phyloP scores from a whole-genome alignment of 73 alveolate species.

The Paramecium octaurelia region DNA sequence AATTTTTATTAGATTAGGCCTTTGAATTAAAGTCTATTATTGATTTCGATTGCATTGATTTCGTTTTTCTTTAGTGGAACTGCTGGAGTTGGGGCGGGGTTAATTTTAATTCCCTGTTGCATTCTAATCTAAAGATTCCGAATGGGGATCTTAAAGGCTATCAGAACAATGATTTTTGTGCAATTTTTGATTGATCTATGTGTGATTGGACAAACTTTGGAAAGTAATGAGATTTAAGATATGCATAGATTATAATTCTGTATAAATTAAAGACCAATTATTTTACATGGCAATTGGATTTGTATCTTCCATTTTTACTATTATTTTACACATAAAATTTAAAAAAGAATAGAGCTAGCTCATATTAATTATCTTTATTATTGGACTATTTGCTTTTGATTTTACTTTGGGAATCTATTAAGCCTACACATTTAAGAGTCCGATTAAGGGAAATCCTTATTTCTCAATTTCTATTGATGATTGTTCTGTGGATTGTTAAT shows the following conservation, averaged over 20 bases:
- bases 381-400: not conserved
- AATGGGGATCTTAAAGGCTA: not conserved
- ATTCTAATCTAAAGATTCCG: not conserved
- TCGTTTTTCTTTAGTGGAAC: not conserved
- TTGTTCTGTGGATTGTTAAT: too few species aligned
- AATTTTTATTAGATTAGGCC: not conserved
- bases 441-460: too few species aligned
- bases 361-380: not conserved
- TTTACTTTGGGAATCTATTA: not conserved
- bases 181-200: not conserved
- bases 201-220: not conserved
- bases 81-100: not conserved
- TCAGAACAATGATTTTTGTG: not conserved
- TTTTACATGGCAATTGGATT: not conserved
- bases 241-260: not conserved
- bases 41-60: not conserved
- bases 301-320: not conserved
- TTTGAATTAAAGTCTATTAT: not conserved
- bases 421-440: not conserved
- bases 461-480: too few species aligned
- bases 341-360: not conserved
- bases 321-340: not conserved
- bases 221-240: not conserved
- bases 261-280: not conserved
- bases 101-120: not conserved